phyloP scores from a whole-genome alignment of 2,329 filamentous ascomycete genomes.

The Basipetospora chlamydospora region DNA sequence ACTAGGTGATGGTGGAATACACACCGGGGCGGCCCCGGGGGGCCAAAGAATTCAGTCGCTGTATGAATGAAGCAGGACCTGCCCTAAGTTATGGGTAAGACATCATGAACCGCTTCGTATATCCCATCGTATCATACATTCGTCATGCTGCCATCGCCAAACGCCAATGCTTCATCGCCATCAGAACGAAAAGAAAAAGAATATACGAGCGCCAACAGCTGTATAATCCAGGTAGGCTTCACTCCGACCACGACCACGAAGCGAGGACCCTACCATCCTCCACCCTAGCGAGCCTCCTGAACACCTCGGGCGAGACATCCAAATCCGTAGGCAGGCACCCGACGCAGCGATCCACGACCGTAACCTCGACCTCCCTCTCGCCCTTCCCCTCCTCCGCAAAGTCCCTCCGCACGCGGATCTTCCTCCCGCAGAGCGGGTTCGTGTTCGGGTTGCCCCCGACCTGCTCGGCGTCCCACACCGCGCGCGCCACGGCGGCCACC shows the following conservation, averaged over 20 bases:
- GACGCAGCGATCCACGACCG: conserved; percentile 52
- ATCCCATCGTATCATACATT: too few species aligned
- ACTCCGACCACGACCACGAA: conserved; percentile 16
- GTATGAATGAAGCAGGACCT: too few species aligned
- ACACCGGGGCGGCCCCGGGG: too few species aligned
- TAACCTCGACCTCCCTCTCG: conserved; percentile 36
- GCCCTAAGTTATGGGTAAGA: too few species aligned
- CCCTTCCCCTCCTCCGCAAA: neutral
- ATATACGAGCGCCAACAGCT: too few species aligned
- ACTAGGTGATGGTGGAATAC: too few species aligned
- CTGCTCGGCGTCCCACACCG: conserved; percentile 47
- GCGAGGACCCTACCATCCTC: conserved; percentile 12
- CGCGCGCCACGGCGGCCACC: conserved; percentile 52
- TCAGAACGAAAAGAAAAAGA: too few species aligned
- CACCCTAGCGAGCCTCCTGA: conserved; percentile 26
- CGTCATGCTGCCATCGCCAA: too few species aligned
- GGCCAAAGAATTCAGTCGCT: too few species aligned
- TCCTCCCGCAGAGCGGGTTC: conserved; percentile 39
- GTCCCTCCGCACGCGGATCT: conserved; percentile 44
- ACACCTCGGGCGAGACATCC: conserved; percentile 32
- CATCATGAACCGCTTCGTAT: too few species aligned
- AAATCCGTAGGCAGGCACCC: conserved; percentile 31
- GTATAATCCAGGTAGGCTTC: too few species aligned
- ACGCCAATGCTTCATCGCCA: too few species aligned
- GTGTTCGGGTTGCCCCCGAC: conserved; percentile 38